phyloP scores from a whole-genome alignment of 2,329 filamentous ascomycete genomes.

The Aspergillus latus region DNA sequence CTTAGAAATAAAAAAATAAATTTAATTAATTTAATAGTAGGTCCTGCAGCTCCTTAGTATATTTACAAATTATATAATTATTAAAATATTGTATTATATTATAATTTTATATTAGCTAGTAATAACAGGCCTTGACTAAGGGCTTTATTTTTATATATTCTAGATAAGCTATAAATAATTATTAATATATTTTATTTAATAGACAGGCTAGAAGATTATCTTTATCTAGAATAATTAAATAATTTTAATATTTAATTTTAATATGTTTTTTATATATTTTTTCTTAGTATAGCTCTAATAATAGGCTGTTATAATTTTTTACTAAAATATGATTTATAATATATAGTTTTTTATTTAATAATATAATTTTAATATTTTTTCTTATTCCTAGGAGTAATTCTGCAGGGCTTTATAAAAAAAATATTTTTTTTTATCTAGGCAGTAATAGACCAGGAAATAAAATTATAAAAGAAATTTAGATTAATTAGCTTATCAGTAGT shows the following conservation, averaged over 20 bases:
- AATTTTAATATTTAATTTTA: neutral
- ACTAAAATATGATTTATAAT: neutral
- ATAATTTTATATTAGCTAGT: neutral
- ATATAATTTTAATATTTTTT: too few relatives aligned
- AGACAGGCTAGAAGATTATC: neutral
- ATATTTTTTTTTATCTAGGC: neutral
- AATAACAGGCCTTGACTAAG: too few relatives aligned
- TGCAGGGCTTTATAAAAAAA: too few relatives aligned
- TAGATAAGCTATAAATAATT: neutral
- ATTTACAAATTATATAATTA: neutral
- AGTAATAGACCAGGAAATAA: conserved; percentile 18
- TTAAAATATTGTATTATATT: neutral
- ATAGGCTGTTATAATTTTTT: neutral
- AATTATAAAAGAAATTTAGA: conserved; percentile 9
- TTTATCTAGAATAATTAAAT: neutral
- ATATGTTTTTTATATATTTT: neutral
- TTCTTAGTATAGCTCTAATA: neutral
- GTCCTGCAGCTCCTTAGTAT: neutral
- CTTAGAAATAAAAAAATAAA: neutral
- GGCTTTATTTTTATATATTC: neutral
- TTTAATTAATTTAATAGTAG: neutral
- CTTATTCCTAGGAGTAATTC: too few relatives aligned
- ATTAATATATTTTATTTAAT: neutral
- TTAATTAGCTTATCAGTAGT: conserved; percentile 12
- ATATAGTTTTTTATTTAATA: neutral